Conservation (phyloP, 2,329 filamentous ascomycete genomes). For the Microascus cirrosus region DNA sequence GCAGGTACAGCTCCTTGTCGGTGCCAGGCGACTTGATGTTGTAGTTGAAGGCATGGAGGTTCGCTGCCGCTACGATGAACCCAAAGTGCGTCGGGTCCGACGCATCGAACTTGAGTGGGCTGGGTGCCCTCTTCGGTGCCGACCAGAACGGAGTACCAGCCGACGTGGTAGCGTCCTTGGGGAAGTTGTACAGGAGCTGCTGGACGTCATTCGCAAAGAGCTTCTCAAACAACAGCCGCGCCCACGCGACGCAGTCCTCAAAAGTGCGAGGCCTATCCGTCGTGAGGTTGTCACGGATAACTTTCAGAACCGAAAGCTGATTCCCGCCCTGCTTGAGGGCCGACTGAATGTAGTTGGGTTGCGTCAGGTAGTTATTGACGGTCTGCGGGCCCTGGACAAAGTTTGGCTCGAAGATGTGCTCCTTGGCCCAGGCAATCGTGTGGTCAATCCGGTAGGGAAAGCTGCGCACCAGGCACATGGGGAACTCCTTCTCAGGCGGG, state of each 20-base stretch:
- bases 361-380: constrained; percentile 85
- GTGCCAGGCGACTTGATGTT: constrained; percentile 74
- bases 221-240: constrained; percentile 84
- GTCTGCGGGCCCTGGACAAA: constrained; percentile 92
- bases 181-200: constrained; percentile 93
- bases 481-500: constrained; percentile 95
- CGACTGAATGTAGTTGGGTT: constrained; percentile 79
- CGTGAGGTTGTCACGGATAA: constrained; percentile 78
- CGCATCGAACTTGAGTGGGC: constrained; percentile 78
- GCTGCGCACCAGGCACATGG: constrained; percentile 94
- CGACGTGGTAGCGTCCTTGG: constrained; percentile 82
- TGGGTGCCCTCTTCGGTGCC: constrained; percentile 91
- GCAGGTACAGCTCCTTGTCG: constrained; percentile 60
- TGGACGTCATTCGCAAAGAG: constrained; percentile 96
- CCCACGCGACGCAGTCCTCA: constrained; percentile 96
- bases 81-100: constrained; percentile 77
- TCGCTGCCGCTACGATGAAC: constrained; percentile 80
- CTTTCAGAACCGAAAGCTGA: constrained; percentile 88
- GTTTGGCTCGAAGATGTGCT: constrained; percentile 78
- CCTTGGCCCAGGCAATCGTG: constrained; percentile 95
- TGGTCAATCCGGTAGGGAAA: constrained; percentile 99
- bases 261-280: constrained; percentile 85
- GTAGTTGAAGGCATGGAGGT: constrained; percentile 96
- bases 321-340: constrained; percentile 89
- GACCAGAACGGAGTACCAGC: constrained; percentile 94